Conservation (phyloP, 176 grass and related monocot species). For the Cymbopogon citratus region DNA sequence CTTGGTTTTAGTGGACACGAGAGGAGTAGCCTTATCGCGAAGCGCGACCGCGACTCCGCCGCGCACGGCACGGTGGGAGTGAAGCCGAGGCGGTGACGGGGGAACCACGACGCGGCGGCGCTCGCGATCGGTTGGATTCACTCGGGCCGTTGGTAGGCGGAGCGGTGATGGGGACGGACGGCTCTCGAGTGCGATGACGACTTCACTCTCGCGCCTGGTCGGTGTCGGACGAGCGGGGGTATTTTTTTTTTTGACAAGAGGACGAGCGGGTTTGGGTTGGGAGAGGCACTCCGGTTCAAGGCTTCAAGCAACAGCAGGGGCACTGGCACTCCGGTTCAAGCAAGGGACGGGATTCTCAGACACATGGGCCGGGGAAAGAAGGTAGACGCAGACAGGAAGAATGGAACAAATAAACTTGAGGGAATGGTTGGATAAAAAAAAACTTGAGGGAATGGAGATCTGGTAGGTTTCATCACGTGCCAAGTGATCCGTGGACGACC, state of each 20-base stretch:
- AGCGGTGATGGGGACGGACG: constrained; percentile 14
- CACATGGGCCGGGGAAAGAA: not conserved
- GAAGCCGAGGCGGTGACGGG: not conserved
- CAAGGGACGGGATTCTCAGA: constrained; percentile 22
- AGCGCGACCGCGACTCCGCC: not conserved
- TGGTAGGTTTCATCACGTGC: not conserved
- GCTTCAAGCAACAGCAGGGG: no score
- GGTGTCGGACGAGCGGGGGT: no score
- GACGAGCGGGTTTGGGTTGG: no score
- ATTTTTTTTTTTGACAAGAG: no score
- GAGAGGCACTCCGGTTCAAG: no score
- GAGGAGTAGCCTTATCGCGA: constrained; percentile 42
- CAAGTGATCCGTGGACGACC: not conserved
- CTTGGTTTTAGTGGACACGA: constrained; percentile 39
- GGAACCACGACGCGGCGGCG: not conserved
- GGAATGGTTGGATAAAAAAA: no score
- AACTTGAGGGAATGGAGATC: no score
- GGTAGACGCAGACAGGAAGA: not conserved
- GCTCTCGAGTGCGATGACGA: not conserved
- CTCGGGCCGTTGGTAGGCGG: constrained; percentile 23
- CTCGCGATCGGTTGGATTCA: constrained; percentile 16
- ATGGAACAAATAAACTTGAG: constrained; percentile 1
- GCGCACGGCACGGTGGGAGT: not conserved
- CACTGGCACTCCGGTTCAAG: not conserved
- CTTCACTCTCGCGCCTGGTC: not conserved